Base-by-base conservation (phyloP, 2,329 filamentous ascomycete species). In the Paraphaeosphaeria minitans region DNA sequence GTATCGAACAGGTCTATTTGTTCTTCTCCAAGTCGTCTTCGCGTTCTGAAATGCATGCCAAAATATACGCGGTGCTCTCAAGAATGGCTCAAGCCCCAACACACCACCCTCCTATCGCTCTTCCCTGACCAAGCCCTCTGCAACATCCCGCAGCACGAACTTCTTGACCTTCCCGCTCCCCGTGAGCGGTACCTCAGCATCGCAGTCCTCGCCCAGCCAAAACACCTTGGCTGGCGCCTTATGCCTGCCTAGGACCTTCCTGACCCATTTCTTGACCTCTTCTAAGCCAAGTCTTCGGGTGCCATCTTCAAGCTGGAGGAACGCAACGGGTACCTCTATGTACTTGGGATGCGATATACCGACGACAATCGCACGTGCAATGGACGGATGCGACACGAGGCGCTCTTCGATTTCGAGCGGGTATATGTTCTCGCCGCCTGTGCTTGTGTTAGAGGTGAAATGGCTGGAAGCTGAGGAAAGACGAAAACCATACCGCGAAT, bases 361-460 rank as follows among this genome's bases (percentile, higher is more conserved):
- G 39, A 91, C 86, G 1, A 92, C 89, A 49, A 90, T 83, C 14
- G 89, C 89, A n/a, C 85, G 80, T 1, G 81, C 74, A 29, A 92
- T 82, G 1, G 81, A 78, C 0, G 86, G 82, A 73, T 92, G 89
- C 1, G 83, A 81, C 47, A 87, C 78, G n/a, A 92, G 81, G 2
- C 89, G 83, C 73, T 91, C 88, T 75, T 92, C 89, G 59, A 92
- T 91, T 71, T 92, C 89, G 22, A 91, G 82, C 1, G 89, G 89
- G 69, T 91, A 72, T 83, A 78, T 76, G 55, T 77, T 77, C 46
- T 77, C 75, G 35, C 75, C 75, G 14, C 74, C 74, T 77, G 39
- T 4, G 29, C 4, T 29, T 31, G 27, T 35, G 29, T 39, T 13
- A 39, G 37, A n/a, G 2, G 10, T 12, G 19, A 22, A 2, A 19